These are phyloP conservation scores for Lichenothelia convexa DNA, from an alignment of 495 filamentous ascomycete genomes.

Conservation along the genomic window DNA sequence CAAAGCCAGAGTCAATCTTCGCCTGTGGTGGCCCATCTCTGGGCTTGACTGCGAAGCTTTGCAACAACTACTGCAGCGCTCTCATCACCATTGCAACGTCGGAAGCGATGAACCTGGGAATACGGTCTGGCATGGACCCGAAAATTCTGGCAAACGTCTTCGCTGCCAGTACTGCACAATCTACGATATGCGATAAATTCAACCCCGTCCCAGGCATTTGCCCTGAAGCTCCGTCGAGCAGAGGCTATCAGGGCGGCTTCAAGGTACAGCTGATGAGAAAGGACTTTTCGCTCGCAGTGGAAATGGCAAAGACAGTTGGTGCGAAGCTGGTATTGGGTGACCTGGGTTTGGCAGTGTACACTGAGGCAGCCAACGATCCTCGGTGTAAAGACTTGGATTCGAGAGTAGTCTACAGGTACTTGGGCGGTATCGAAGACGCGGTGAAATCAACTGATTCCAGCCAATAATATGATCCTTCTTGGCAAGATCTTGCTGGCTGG, in stretches of 20 bases:
- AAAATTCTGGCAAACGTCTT: slow-evolving; percentile 29
- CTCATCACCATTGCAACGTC: slow-evolving; percentile 33
- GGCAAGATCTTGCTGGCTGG: too few species aligned
- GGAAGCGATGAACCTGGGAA: slow-evolving; percentile 38
- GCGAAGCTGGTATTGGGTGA: slow-evolving; percentile 25
- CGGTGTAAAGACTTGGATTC: slow-evolving; percentile 31
- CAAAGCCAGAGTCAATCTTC: slow-evolving; percentile 22
- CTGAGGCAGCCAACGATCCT: slow-evolving; percentile 25
- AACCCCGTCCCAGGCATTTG: slow-evolving; percentile 33
- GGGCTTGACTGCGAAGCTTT: slow-evolving; percentile 35
- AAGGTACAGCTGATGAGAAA: slow-evolving; percentile 36
- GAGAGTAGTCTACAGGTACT: slow-evolving; percentile 33
- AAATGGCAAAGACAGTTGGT: slow-evolving; percentile 28
- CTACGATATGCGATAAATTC: slow-evolving; percentile 29
- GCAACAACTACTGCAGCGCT: slow-evolving; percentile 35
- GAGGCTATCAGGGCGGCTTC: slow-evolving; percentile 32
- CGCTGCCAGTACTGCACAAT: slow-evolving; percentile 31
- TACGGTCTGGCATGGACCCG: slow-evolving; percentile 32
- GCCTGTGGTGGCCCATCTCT: slow-evolving; percentile 32
- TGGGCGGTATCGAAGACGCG: slow-evolving; percentile 34
- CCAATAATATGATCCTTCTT: too few species aligned
- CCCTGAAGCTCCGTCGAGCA: slow-evolving; percentile 27
- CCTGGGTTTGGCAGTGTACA: slow-evolving; percentile 27
- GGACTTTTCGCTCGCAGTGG: slow-evolving; percentile 31
- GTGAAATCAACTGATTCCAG: too few species aligned